Conservation (phyloP, 129 eudicot genomes). For the Mikania micrantha region DNA sequence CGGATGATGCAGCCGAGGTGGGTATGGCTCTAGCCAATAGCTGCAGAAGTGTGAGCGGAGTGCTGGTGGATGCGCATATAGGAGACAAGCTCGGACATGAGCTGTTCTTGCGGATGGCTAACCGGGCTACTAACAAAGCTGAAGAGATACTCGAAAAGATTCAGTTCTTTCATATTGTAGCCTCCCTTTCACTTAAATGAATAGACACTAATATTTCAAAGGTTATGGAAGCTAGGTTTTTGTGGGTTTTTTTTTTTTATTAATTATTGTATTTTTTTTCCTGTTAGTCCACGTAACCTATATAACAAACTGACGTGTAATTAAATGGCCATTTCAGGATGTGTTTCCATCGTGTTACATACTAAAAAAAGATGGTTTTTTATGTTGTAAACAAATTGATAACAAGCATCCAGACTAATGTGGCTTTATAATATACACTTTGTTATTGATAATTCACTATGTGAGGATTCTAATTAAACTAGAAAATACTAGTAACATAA, state of each 20-base stretch:
- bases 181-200: constrained; percentile 67
- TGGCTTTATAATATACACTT: too few species aligned
- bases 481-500: too few species aligned
- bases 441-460: too few species aligned
- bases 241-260: constrained; percentile 8
- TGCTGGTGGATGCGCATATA: constrained; percentile 89
- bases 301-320: constrained; percentile 9
- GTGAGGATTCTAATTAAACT: too few species aligned
- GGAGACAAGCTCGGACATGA: constrained; percentile 70
- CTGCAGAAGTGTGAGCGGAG: constrained; percentile 86
- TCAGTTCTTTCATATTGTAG: constrained; percentile 86
- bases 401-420: too few species aligned
- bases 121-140: constrained; percentile 62
- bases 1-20: constrained; percentile 63
- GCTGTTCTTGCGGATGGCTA: constrained; percentile 61
- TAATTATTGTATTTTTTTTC: constrained; percentile 1
- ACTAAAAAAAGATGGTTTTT: neutral
- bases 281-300: neutral
- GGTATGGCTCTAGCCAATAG: constrained; percentile 77
- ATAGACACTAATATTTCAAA: too few species aligned
- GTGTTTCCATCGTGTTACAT: neutral
- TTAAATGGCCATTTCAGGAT: constrained; percentile 10
- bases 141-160: constrained; percentile 75
- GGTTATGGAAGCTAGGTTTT: too few species aligned
- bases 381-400: too few species aligned